These are phyloP conservation scores for Plantago major DNA, from an alignment of 257 asterid genomes.

Conservation along the genomic window DNA sequence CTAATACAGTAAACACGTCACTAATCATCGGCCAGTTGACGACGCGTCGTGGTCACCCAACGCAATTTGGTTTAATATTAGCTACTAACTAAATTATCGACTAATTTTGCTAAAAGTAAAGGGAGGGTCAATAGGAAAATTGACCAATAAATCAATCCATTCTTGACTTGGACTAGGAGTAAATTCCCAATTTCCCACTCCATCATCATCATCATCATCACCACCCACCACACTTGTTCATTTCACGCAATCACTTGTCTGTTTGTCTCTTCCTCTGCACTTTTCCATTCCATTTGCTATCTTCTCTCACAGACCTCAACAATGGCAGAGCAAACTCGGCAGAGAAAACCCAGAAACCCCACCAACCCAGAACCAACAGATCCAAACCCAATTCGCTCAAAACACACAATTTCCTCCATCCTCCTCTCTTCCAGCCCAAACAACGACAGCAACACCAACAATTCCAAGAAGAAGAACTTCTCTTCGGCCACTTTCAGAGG, in stretches of 20 bases:
- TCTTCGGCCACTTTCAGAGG: slow-evolving; percentile 67
- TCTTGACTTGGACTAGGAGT: too few species aligned
- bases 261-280: background rate
- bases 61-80: too few species aligned
- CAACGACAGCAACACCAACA: slow-evolving; percentile 15
- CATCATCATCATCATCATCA: background rate
- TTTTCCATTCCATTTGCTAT: background rate
- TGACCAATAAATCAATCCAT: too few species aligned
- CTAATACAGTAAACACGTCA: too few species aligned
- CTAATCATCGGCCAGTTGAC: too few species aligned
- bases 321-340: slow-evolving; percentile 37
- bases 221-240: background rate
- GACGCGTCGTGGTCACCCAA: too few species aligned
- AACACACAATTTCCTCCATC: slow-evolving; percentile 69
- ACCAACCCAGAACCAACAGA: slow-evolving; percentile 39
- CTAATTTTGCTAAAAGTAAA: too few species aligned
- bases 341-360: slow-evolving; percentile 52
- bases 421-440: slow-evolving; percentile 35
- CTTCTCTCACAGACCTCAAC: slow-evolving; percentile 18
- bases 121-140: too few species aligned
- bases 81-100: too few species aligned
- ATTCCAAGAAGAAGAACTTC: slow-evolving; percentile 61
- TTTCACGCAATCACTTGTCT: background rate
- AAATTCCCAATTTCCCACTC: background rate
- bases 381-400: slow-evolving; percentile 64